phyloP scores from a whole-genome alignment of 2,329 filamentous ascomycete species.

The Dactylellina parvicollis region DNA sequence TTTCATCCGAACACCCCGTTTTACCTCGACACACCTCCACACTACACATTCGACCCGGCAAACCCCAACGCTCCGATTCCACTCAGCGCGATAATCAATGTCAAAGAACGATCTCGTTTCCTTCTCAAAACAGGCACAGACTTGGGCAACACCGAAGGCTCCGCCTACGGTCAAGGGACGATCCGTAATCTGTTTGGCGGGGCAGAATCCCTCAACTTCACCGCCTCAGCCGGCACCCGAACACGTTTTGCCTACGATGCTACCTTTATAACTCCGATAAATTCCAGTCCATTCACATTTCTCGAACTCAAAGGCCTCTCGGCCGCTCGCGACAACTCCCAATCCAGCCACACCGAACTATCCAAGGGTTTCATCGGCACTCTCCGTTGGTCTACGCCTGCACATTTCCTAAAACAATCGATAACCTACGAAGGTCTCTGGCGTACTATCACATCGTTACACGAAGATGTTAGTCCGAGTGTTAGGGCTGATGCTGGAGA shows the following conservation, averaged over 20 bases:
- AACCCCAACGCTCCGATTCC: conserved; percentile 72
- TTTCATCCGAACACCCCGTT: conserved; percentile 85
- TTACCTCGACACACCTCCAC: conserved; percentile 72
- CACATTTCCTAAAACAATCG: conserved; percentile 75
- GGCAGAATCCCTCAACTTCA: conserved; percentile 86
- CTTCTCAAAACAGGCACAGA: conserved; percentile 94
- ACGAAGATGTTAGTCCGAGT: conserved; percentile 78
- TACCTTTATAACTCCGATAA: conserved; percentile 81
- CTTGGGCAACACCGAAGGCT: conserved; percentile 90
- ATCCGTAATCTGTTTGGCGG: conserved; percentile 94
- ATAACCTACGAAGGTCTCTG: conserved; percentile 82
- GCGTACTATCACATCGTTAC: conserved; percentile 86
- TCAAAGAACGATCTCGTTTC: conserved; percentile 81
- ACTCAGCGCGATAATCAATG: conserved; percentile 79
- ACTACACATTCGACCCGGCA: conserved; percentile 63
- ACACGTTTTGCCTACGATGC: conserved; percentile 92
- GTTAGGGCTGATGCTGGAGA: conserved; percentile 88
- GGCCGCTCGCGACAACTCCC: conserved; percentile 80
- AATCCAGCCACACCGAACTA: conserved; percentile 89
- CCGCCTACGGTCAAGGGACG: conserved; percentile 85
- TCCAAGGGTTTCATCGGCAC: conserved; percentile 80
- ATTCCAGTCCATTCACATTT: conserved; percentile 83
- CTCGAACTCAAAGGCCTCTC: conserved; percentile 81
- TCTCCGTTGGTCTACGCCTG: conserved; percentile 71
- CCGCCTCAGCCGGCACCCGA: conserved; percentile 81